A percentile compares a stretch with the other conserved stretches of the same genome.
Conservation (phyloP, 371 early-diverging fungal genomes). For the Mycotypha africana region DNA sequence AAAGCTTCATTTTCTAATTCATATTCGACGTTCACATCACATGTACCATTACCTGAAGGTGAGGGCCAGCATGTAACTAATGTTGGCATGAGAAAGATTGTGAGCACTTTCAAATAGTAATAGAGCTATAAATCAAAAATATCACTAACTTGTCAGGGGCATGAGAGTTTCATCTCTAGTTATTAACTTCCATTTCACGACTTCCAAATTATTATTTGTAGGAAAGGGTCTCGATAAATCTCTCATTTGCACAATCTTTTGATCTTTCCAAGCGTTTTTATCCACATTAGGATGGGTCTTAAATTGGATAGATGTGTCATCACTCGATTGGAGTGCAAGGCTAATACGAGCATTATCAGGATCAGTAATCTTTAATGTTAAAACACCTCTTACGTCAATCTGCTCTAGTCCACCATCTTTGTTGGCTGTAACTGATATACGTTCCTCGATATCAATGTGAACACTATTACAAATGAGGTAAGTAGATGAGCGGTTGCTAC, state of each 20-base stretch:
- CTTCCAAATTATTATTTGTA: conserved; percentile 73
- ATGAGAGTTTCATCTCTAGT: conserved; percentile 77
- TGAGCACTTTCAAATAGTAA: background rate
- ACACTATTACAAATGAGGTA: too few relatives aligned
- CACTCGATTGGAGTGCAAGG: conserved; percentile 44
- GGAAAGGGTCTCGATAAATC: conserved; percentile 86
- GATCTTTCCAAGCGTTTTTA: conserved; percentile 74
- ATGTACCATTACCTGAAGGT: conserved; percentile 78
- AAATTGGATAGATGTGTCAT: conserved; percentile 69
- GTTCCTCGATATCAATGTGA: conserved; percentile 85
- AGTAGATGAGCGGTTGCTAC: background rate
- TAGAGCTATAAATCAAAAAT: background rate
- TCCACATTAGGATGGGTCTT: conserved; percentile 98
- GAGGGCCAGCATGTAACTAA: conserved; percentile 97
- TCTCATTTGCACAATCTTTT: conserved; percentile 71
- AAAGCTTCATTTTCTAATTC: conserved; percentile 74
- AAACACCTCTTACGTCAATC: conserved; percentile 90
- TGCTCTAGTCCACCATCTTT: conserved; percentile 89
- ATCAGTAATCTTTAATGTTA: conserved; percentile 76
- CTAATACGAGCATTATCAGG: conserved; percentile 53
- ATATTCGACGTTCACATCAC: conserved; percentile 94
- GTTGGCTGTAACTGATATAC: conserved; percentile 74
- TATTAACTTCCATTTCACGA: conserved; percentile 85
- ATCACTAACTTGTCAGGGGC: conserved; percentile 73
- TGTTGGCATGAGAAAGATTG: too few relatives aligned